Base-by-base conservation (phyloP, 768 basidiomycete genomes). In the Thelephora ganbajun region DNA sequence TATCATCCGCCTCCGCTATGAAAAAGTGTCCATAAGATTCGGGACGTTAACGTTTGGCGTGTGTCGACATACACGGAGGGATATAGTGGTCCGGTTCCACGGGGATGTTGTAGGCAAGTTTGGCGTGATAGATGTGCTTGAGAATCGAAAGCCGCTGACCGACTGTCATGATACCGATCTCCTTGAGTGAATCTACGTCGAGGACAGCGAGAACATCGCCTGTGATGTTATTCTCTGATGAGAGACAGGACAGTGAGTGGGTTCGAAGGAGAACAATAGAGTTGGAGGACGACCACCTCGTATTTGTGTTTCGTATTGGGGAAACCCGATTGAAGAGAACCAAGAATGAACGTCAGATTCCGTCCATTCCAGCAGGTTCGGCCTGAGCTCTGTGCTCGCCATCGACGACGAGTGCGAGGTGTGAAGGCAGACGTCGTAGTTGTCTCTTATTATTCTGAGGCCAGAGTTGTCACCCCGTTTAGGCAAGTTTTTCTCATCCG, bases 131-230 rank as follows among this genome's bases (percentile, higher is more conserved):
- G 49, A 97, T 80, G 43, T 85, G 83, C 63, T 91, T 93, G 61
- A 98, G 79, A 53, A 98, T 90, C 39, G 86, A 72, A 33, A 99
- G 67, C 48, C 96, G 73, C 64, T 97, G 93, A 18, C 96, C 96
- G 53, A 98, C 77, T 33, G 85, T 88, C n/a, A 75, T 60, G 37
- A 99, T 75, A 6, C 96, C 96, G 48, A 97, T 68, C 37, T 85
- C 80, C 63, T 86, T 88, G 53, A 99, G 76, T 1, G 77, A 66
- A 19, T 92, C 86, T n/a, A 79, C 72, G 60, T 91, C 85, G 43
- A 97, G 72, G 56, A 85, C 68, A 52, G 83, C 79, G 6, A 99
- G 74, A 1, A 89, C 79, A 53, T 97, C 92, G 48, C 96, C 96
- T 14, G 83, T 83, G 53, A 99, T 88, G 52, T 78, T 83, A 63